phyloP scores from a whole-genome alignment of 352 stramenopile genomes.

The Blastocystis sp. region DNA sequence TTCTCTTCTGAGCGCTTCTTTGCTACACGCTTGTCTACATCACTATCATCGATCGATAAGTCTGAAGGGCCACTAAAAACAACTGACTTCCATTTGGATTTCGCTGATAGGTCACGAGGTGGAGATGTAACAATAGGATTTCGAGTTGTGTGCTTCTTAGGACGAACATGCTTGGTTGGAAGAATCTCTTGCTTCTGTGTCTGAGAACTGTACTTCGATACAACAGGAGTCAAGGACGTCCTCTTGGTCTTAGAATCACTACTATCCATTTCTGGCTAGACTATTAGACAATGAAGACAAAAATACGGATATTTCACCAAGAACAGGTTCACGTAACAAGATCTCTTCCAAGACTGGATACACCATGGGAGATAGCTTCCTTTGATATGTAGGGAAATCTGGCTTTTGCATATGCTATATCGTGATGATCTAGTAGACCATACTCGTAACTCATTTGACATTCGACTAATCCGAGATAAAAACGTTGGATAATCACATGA shows the following conservation, averaged over 20 bases:
- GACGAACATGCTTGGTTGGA: not conserved
- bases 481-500: not conserved
- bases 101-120: too few relatives aligned
- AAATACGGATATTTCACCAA: not conserved
- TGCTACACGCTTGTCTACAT: too few relatives aligned
- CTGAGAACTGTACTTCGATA: not conserved
- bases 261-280: not conserved
- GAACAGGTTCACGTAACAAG: not conserved
- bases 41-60: too few relatives aligned
- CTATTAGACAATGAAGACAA: not conserved
- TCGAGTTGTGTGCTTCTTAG: not conserved
- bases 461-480: constrained; percentile 8
- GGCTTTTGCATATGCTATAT: constrained; percentile 12
- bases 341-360: constrained; percentile 36
- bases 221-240: not conserved
- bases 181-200: not conserved
- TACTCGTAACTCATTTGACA: constrained; percentile 37
- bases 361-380: not conserved
- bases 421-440: not conserved
- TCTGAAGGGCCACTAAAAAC: too few relatives aligned
- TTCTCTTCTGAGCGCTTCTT: too few relatives aligned
- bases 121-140: not conserved
- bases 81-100: too few relatives aligned
- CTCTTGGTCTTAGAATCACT: not conserved
- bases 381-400: not conserved